Percentiles rank a stretch among this genome's conserved stretches.
phyloP scores from a whole-genome alignment of 225 moss, liverwort and hornwort genomes.

The Physcomitrellopsis africana region DNA sequence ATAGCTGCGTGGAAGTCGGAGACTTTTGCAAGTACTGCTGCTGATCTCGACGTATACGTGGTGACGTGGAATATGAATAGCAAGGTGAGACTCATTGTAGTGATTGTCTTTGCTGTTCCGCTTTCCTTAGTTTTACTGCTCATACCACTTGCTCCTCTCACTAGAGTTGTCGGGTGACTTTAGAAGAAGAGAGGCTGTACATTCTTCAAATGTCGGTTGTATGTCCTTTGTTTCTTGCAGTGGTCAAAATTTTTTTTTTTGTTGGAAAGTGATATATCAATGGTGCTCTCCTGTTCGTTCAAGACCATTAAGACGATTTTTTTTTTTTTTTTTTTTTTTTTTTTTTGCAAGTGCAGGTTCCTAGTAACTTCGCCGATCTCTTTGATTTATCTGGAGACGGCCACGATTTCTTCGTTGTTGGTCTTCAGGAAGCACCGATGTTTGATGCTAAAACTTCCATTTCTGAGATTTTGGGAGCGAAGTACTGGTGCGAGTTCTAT shows the following conservation, averaged over 20 bases:
- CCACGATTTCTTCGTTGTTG: conserved; percentile 68
- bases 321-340: not conserved
- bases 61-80: conserved; percentile 89
- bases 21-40: conserved; percentile 14
- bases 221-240: no score
- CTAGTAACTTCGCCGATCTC: conserved; percentile 55
- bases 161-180: no score
- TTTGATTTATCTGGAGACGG: conserved; percentile 56
- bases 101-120: not conserved
- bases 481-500: conserved; percentile 50
- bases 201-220: no score
- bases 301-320: not conserved
- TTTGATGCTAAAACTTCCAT: conserved; percentile 50
- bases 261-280: no score
- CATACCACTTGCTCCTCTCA: no score
- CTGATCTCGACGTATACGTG: conserved; percentile 52
- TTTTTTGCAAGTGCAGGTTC: conserved; percentile 42
- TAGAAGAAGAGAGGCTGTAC: no score
- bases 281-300: not conserved
- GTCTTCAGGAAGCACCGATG: conserved; percentile 74
- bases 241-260: no score
- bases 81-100: conserved; percentile 47
- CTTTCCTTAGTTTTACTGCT: no score
- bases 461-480: conserved; percentile 55
- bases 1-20: conserved; percentile 12